Percentiles rank a stretch among this genome's conserved stretches.
Conservation (phyloP, 305 asterid species). For the Rubia balearica region DNA sequence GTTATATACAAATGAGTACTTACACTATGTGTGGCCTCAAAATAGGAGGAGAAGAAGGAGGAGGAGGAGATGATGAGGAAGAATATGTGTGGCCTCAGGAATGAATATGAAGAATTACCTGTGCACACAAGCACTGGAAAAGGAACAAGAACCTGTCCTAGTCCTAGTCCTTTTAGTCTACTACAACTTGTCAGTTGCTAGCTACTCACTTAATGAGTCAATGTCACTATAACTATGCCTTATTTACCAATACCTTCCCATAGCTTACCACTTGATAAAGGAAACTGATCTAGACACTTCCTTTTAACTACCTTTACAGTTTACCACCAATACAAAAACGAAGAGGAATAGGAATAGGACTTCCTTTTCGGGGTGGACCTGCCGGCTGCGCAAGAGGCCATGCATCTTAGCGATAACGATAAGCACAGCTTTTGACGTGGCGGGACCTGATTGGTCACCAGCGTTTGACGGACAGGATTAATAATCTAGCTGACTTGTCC, state of each 20-base stretch:
- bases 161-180: not conserved
- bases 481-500: too few species aligned
- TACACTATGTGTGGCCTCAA: not conserved
- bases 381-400: not conserved
- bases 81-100: not conserved
- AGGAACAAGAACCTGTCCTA: constrained; percentile 1
- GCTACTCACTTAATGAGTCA: not conserved
- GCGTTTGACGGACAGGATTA: too few species aligned
- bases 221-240: not conserved
- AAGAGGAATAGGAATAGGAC: not conserved
- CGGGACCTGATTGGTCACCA: not conserved
- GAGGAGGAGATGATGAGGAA: not conserved
- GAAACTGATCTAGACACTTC: too few species aligned
- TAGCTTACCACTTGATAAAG: too few species aligned
- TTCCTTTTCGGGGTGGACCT: not conserved
- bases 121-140: not conserved
- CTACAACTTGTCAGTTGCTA: not conserved
- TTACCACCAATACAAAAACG: too few species aligned
- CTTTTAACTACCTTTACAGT: too few species aligned
- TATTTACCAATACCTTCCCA: not conserved
- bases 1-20: not conserved
- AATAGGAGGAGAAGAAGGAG: not conserved
- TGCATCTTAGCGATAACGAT: not conserved
- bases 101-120: not conserved
- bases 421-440: not conserved